Evolutionary conservation across 345 rosid genomes (phyloP), one percentile per base, ranked within the genome.

Genomic region (Excoecaria agallocha): DNA sequence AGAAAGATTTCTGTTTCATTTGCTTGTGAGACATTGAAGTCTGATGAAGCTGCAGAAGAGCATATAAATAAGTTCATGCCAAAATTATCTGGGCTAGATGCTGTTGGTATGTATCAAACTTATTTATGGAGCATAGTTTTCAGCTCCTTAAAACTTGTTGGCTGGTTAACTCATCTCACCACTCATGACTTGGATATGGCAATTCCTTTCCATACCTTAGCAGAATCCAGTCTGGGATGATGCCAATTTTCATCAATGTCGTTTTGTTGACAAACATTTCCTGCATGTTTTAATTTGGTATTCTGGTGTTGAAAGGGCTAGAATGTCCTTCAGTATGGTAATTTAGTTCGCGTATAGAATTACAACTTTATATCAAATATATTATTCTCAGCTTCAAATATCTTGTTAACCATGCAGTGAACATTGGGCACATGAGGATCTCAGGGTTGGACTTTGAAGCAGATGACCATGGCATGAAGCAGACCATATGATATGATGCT

Each of bases 1-100:
- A 88, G 78, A 81, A 90, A 89, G 84, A 81, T 91, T 45, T 57
- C 61, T 48, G 76, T 95, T 76, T 88, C 89, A 5, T 93, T 95
- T 52, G 96, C 85, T 81, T 93, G 99, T 38, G 96, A 91, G 85
- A 95, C 98, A 41, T 81, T 93, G 81, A 95, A 95, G 86, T 89
- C 99, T 19, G 99, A 88, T 12, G 67, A 90, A 70, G 96, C 91
- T 71, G 99, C 99, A 15, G 98, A 90, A 80, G 97, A 91, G 20
- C 98, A 93, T 82, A 86, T 91, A 76, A 84, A 75, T 76, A 85
- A 82, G 82, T 95, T 83, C 83, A 90, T 91, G 94, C 99, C 98
- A 61, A 95, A 93, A 77, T 70, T 95, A 85, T 81, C 85, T 12
- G 98, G 98, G 35, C 84, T 87, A 57, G 97, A 90, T 74, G 94